Evolutionary conservation across 176 grass and related monocot genomes (phyloP), one percentile per base, ranked within the genome.

Genomic region (Pharus latifolius): DNA sequence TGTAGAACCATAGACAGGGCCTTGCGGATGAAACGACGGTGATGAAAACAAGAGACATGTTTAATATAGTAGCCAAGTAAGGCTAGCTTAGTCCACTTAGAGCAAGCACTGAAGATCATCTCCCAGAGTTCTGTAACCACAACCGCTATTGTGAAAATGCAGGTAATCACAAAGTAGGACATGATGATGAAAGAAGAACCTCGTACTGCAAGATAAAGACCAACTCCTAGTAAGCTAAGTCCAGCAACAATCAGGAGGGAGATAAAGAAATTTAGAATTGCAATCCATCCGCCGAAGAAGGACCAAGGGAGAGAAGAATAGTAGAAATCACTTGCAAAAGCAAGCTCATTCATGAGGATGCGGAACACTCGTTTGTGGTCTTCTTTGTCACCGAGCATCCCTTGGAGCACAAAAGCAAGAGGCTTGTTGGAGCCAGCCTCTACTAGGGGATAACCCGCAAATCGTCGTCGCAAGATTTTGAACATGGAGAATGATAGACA

Each of bases 31-130:
- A 3, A 17, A 23, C 64, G n/a, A 10, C 1, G 20, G 0, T 17
- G 11, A 9, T 12, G 47, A 63, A 63, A 60, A 27, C 12, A 3
- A 1, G 26, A 13, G 0, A 15, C 15, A 1, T 58, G 51, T 10
- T 18, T 52, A 11, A 78, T 32, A 60, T 79, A 73, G 75, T 32
- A 57, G 4, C 67, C 67, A 2, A 84, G 33, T 52, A 84, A 32
- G n/a, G 82, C 18, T 60, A 84, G 70, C 67, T 78, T 84, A 9
- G 61, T 51, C 82, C 75, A 84, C 66, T 79, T 78, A 59, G 82
- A 84, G 52, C 40, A 67, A 2, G 78, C 26, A 18, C 53, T 51
- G 60, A 26, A 14, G 25, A 60, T 2, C 31, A 60, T 37, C 33
- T 84, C 82, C 67, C 75, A 73, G 0, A 38, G 2, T 34, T 73